A percentile compares a stretch with the other conserved stretches of the same genome.
Evolutionary conservation across 176 grass and related monocot genomes (phyloP).

Genomic region (Carex littledalei): DNA sequence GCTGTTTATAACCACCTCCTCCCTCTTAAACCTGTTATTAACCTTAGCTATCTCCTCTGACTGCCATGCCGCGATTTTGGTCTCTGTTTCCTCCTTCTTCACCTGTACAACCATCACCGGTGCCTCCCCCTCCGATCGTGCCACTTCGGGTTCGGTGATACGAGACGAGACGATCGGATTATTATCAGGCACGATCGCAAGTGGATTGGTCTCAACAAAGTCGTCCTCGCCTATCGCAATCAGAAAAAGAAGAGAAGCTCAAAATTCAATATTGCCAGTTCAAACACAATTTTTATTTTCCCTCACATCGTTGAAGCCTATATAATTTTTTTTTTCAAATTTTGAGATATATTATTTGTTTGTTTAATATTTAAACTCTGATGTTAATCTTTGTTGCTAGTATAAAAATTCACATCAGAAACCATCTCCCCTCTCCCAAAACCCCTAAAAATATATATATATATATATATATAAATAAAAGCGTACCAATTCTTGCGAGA

Average conservation of each 20-base stretch:
- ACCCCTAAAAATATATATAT: neutral
- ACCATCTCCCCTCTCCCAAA: constrained; percentile 30
- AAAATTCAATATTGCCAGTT: neutral
- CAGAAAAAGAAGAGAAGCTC: constrained; percentile 7
- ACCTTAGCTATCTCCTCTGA: constrained; percentile 50
- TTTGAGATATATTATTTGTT: neutral
- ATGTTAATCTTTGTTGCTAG: neutral
- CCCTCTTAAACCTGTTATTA: constrained; percentile 51
- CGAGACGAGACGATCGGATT: constrained; percentile 19
- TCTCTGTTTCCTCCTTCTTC: constrained; percentile 64
- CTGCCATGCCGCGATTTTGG: constrained; percentile 64
- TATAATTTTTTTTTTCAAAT: neutral
- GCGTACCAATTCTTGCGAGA: constrained; percentile 6
- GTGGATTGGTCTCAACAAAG: constrained; percentile 44
- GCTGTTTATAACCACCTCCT: constrained; percentile 57
- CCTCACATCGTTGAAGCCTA: neutral
- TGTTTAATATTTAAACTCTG: neutral
- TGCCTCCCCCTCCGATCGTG: neutral
- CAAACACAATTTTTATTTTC: neutral
- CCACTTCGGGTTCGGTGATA: neutral
- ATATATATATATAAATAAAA: neutral
- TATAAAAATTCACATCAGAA: neutral
- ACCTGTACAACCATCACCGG: constrained; percentile 34
- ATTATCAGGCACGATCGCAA: constrained; percentile 43
- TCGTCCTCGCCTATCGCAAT: constrained; percentile 43